These are phyloP conservation scores for Coemansia sp. DNA, from an alignment of 192 early-diverging fungal genomes.

Conservation along the genomic window DNA sequence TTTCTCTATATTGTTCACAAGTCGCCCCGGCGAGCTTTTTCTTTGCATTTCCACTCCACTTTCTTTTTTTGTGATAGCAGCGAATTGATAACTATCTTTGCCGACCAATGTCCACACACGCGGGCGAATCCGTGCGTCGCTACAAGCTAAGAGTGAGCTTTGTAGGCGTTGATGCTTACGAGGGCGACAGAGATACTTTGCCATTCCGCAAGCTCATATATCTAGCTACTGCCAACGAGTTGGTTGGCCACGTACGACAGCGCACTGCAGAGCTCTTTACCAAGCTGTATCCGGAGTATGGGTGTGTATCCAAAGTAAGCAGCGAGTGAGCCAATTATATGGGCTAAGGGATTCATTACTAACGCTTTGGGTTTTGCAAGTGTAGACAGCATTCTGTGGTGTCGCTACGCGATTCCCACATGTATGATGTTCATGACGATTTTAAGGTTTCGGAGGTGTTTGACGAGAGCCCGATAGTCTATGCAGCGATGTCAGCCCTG, in stretches of 20 bases:
- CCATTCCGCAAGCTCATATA: constrained; percentile 49
- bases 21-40: background rate
- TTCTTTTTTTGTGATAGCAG: background rate
- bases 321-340: background rate
- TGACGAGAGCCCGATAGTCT: constrained; percentile 45
- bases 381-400: constrained; percentile 28
- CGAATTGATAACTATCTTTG: background rate
- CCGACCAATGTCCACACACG: constrained; percentile 2
- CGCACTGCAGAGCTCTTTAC: constrained; percentile 30
- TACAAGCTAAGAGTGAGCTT: constrained; percentile 51
- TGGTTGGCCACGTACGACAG: constrained; percentile 29
- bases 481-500: constrained; percentile 39
- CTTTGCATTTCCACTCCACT: background rate
- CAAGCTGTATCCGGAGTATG: constrained; percentile 37
- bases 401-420: constrained; percentile 37
- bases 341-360: background rate
- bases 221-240: constrained; percentile 16
- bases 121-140: constrained; percentile 5
- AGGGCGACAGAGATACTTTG: constrained; percentile 20
- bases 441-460: constrained; percentile 45
- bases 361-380: background rate
- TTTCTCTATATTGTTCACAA: background rate
- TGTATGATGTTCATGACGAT: constrained; percentile 49
- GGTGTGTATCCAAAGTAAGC: constrained; percentile 18
- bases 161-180: constrained; percentile 44